These are phyloP conservation scores for Termitomyces sp. DNA, from an alignment of 768 basidiomycete species.

Conservation along the genomic window DNA sequence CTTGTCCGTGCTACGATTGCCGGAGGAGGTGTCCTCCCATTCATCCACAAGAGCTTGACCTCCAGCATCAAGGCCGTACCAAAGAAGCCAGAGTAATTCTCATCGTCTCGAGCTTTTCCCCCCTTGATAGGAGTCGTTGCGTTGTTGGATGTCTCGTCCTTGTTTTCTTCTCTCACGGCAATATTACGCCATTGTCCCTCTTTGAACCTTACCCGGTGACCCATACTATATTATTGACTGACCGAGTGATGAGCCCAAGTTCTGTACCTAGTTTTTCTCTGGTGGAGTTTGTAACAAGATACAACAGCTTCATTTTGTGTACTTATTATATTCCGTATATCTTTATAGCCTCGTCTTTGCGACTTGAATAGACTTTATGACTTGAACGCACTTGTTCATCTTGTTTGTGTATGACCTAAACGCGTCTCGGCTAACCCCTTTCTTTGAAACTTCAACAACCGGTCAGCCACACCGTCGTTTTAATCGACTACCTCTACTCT, in stretches of 20 bases:
- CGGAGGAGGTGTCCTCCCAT: constrained; percentile 82
- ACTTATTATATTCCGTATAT: constrained; percentile 14
- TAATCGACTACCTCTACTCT: neutral
- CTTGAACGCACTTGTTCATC: neutral
- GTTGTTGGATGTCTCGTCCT: neutral
- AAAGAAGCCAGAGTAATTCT: constrained; percentile 40
- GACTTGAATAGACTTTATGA: neutral
- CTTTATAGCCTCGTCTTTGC: constrained; percentile 12
- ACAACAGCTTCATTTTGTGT: constrained; percentile 10
- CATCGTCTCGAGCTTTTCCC: neutral
- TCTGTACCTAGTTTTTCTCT: constrained; percentile 4
- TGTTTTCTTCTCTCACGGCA: neutral
- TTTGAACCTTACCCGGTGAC: neutral
- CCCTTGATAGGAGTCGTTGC: neutral
- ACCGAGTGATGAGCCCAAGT: constrained; percentile 3
- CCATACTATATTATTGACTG: constrained; percentile 6
- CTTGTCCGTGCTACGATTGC: constrained; percentile 94
- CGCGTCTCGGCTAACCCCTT: neutral
- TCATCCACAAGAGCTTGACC: constrained; percentile 85
- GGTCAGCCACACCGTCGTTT: neutral
- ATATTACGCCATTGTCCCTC: neutral
- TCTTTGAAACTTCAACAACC: neutral
- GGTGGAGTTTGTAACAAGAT: neutral
- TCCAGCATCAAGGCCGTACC: constrained; percentile 39
- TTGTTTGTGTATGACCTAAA: neutral